These are phyloP conservation scores for Phytopythium vexans DNA, from an alignment of 352 stramenopile genomes.

Conservation along the genomic window DNA sequence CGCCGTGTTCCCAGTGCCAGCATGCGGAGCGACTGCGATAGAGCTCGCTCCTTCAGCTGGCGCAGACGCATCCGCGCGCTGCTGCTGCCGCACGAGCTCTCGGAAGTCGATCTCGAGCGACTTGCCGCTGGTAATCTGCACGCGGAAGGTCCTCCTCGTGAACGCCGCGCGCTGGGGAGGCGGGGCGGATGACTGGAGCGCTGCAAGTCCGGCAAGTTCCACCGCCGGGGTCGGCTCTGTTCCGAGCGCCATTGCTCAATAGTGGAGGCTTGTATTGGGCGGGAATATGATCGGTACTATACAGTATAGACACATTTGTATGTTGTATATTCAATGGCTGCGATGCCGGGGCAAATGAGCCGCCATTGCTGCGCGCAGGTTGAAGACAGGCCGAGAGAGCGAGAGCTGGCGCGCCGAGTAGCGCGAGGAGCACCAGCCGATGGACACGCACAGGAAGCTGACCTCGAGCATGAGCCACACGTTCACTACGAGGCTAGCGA, in stretches of 20 bases:
- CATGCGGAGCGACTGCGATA: not conserved
- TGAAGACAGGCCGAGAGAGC: constrained; percentile 52
- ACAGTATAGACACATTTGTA: too few relatives aligned
- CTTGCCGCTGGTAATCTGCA: constrained; percentile 35
- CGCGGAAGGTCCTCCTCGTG: constrained; percentile 35
- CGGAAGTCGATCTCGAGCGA: constrained; percentile 76
- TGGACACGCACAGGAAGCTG: constrained; percentile 43
- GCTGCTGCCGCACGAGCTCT: constrained; percentile 34
- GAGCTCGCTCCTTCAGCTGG: not conserved
- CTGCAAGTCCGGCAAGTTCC: not conserved
- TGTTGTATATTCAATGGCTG: too few relatives aligned
- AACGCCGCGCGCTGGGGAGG: too few relatives aligned
- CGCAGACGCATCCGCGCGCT: constrained; percentile 7
- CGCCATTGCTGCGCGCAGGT: constrained; percentile 38
- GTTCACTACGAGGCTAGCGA: constrained; percentile 39
- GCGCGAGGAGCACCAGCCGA: constrained; percentile 51
- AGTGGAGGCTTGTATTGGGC: too few relatives aligned
- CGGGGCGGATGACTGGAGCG: too few relatives aligned
- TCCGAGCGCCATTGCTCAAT: too few relatives aligned
- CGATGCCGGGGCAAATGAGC: too few relatives aligned
- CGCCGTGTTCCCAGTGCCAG: not conserved
- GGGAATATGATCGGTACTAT: too few relatives aligned
- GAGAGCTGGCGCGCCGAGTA: constrained; percentile 56
- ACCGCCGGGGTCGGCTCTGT: not conserved
- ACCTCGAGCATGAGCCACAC: constrained; percentile 56